Evolutionary conservation across 2,329 filamentous ascomycete genomes (phyloP).

Genomic region (Ceratocystis cubensis): DNA sequence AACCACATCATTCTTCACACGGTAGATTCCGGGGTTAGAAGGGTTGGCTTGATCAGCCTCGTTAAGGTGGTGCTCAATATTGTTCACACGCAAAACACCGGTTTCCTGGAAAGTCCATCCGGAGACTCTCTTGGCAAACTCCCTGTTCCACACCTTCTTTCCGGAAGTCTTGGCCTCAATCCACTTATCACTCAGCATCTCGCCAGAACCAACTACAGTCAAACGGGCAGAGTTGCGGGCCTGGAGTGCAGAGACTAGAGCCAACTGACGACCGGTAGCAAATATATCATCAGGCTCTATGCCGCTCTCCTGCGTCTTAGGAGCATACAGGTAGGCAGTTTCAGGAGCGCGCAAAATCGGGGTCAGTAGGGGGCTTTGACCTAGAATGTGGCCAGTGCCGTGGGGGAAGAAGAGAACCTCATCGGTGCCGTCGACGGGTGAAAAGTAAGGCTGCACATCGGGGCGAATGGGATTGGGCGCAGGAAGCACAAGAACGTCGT

Average conservation of each 20-base stretch:
- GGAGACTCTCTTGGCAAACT: conserved; percentile 73
- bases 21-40: conserved; percentile 77
- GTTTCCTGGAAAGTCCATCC: conserved; percentile 95
- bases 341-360: conserved; percentile 70
- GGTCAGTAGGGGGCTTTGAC: conserved; percentile 61
- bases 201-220: conserved; percentile 70
- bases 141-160: conserved; percentile 58
- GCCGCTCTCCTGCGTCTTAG: conserved; percentile 63
- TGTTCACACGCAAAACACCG: conserved; percentile 75
- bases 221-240: conserved; percentile 88
- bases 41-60: conserved; percentile 35
- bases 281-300: conserved; percentile 65
- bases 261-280: conserved; percentile 70
- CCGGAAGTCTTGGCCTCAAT: conserved; percentile 47
- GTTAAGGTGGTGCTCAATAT: conserved; percentile 60
- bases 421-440: conserved; percentile 38
- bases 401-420: conserved; percentile 66
- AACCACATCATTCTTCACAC: conserved; percentile 94
- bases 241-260: conserved; percentile 75
- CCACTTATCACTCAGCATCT: conserved; percentile 81
- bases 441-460: conserved; percentile 68
- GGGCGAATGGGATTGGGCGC: conserved; percentile 51
- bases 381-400: conserved; percentile 69
- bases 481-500: conserved; percentile 76
- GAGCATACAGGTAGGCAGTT: conserved; percentile 88